phyloP scores from a whole-genome alignment of 2,329 filamentous ascomycete species.

The Clonostachys solani region DNA sequence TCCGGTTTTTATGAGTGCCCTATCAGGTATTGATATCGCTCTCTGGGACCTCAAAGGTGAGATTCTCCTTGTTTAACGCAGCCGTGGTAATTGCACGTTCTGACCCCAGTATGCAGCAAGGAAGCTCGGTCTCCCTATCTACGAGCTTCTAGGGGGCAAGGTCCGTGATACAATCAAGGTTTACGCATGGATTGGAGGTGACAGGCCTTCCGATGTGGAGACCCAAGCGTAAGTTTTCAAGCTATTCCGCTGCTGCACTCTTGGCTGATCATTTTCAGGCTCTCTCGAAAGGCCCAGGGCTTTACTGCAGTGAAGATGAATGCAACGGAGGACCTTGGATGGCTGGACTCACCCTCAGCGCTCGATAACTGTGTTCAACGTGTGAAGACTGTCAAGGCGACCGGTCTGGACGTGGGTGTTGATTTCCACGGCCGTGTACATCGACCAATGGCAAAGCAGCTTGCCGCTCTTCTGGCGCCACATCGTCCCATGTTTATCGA shows the following conservation, averaged over 20 bases:
- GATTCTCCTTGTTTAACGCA: background rate
- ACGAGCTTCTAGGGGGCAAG: constrained; percentile 71
- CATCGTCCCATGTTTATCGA: constrained; percentile 70
- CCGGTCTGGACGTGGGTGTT: constrained; percentile 69
- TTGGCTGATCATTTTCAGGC: constrained; percentile 23
- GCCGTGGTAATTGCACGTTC: too few species aligned
- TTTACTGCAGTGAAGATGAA: constrained; percentile 75
- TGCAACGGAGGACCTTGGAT: constrained; percentile 69
- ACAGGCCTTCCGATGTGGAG: constrained; percentile 64
- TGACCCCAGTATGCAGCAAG: constrained; percentile 21
- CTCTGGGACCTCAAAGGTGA: constrained; percentile 69
- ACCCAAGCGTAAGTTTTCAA: constrained; percentile 45
- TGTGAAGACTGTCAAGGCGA: constrained; percentile 61
- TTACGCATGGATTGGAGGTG: constrained; percentile 77
- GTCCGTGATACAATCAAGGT: constrained; percentile 66
- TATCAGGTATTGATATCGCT: constrained; percentile 75
- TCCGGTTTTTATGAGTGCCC: constrained; percentile 74
- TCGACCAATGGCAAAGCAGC: constrained; percentile 75
- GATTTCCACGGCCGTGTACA: constrained; percentile 78
- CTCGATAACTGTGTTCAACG: constrained; percentile 63
- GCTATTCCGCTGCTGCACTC: background rate
- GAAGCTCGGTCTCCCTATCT: constrained; percentile 60
- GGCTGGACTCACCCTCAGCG: constrained; percentile 67
- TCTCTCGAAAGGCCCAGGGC: constrained; percentile 54
- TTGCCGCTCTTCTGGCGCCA: constrained; percentile 63